A percentile compares a stretch with the other conserved stretches of the same genome.
Conservation (phyloP, 2,329 filamentous ascomycete species). For the Triangularia setosa region DNA sequence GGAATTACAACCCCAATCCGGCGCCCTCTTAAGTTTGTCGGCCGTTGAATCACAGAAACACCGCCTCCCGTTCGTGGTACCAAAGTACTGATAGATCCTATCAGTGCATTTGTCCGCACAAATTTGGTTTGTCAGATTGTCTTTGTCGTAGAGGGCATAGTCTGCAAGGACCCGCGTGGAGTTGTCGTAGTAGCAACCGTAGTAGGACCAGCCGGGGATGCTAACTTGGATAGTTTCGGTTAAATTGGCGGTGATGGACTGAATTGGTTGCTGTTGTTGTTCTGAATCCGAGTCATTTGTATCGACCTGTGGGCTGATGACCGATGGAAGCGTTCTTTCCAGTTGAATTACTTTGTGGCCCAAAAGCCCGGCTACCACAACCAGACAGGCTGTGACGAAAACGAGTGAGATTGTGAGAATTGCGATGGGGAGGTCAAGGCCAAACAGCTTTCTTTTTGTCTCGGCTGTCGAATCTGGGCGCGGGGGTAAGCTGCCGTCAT, state of each 20-base stretch:
- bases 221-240: neutral
- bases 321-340: neutral
- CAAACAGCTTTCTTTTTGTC: neutral
- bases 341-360: neutral
- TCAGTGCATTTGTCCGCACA: neutral
- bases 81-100: neutral
- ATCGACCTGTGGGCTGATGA: neutral
- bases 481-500: neutral
- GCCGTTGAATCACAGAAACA: neutral
- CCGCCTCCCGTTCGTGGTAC: neutral
- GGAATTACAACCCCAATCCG: conserved; percentile 1
- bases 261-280: neutral
- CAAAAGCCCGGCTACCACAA: neutral
- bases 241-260: neutral
- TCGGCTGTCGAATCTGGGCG: neutral
- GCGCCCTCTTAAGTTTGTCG: neutral
- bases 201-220: neutral
- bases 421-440: neutral
- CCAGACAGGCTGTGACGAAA: neutral
- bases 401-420: conserved; percentile 1
- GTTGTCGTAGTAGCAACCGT: conserved; percentile 2
- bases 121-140: conserved; percentile 2
- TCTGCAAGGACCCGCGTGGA: neutral
- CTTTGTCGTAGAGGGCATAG: neutral
- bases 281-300: neutral